phyloP scores from a whole-genome alignment of 2,329 filamentous ascomycete genomes.

The Curvularia hawaiiensis region DNA sequence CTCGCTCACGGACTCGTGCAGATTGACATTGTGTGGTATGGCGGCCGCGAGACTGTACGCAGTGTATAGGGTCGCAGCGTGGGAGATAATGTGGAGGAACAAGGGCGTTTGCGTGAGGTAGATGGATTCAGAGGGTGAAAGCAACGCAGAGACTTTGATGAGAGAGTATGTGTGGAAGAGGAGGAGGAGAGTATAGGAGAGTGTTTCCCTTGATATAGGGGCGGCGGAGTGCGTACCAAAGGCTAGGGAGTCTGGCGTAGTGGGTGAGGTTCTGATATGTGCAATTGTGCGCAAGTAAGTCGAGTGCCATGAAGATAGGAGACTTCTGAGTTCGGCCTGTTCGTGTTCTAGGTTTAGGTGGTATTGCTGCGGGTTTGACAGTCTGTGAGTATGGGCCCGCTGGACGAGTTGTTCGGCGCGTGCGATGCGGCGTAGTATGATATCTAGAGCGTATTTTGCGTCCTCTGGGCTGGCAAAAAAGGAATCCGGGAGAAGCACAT shows the following conservation, averaged over 20 bases:
- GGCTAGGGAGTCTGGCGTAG: neutral
- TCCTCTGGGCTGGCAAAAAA: slow-evolving; percentile 9
- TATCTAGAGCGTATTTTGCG: slow-evolving; percentile 16
- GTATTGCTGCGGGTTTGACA: neutral
- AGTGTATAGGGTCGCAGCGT: neutral
- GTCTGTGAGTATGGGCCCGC: neutral
- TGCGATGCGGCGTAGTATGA: slow-evolving; percentile 8
- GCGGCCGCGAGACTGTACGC: neutral
- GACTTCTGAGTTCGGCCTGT: neutral
- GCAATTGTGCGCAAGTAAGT: slow-evolving; percentile 2
- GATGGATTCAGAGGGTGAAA: slow-evolving; percentile 2
- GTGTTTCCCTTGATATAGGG: neutral
- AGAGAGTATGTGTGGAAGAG: slow-evolving; percentile 26
- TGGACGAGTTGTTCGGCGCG: slow-evolving; percentile 1
- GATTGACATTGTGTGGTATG: slow-evolving; percentile 7
- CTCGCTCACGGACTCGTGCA: slow-evolving; percentile 24
- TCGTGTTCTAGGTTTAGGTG: neutral
- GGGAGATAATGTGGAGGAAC: slow-evolving; percentile 22
- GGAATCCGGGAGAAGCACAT: neutral
- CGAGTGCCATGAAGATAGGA: slow-evolving; percentile 3
- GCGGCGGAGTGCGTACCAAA: neutral
- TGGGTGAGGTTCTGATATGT: neutral
- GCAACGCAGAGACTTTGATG: slow-evolving; percentile 13
- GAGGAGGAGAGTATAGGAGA: slow-evolving; percentile 17
- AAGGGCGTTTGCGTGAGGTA: slow-evolving; percentile 29